A percentile compares a stretch with the other conserved stretches of the same genome.
Conservation (phyloP, 768 basidiomycete species). For the Multifurca ochricompacta region DNA sequence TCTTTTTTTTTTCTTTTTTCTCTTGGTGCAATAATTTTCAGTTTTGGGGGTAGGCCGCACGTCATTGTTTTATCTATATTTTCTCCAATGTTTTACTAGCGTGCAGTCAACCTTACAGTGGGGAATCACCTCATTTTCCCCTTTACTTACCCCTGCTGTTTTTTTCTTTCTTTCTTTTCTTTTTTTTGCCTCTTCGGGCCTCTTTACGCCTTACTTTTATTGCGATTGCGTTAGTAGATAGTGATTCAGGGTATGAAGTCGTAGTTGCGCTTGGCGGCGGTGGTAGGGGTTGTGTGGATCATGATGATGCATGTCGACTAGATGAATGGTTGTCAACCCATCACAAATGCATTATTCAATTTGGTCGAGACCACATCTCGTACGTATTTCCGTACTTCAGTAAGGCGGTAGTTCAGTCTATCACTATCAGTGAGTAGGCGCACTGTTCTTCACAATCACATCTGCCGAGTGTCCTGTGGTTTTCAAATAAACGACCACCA, state of each 20-base stretch:
- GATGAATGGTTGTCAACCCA: conserved; percentile 4
- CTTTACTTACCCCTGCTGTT: background rate
- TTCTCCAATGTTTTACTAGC: conserved; percentile 13
- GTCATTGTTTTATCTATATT: conserved; percentile 14
- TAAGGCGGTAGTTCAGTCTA: background rate
- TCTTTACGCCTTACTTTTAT: conserved; percentile 12
- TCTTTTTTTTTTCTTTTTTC: background rate
- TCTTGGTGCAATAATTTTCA: background rate
- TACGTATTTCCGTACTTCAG: background rate
- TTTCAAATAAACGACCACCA: too few species aligned
- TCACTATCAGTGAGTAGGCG: background rate
- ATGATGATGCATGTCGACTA: conserved; percentile 9
- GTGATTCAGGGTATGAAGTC: background rate
- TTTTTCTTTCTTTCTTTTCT: background rate
- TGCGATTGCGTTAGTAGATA: conserved; percentile 14
- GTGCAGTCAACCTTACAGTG: background rate
- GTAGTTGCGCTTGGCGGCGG: conserved; percentile 1
- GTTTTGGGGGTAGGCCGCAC: conserved; percentile 1
- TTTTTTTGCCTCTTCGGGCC: too few species aligned
- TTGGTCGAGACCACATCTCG: conserved; percentile 1
- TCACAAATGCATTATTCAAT: conserved; percentile 14
- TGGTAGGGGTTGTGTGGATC: background rate
- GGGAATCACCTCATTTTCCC: conserved; percentile 2
- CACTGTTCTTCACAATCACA: too few species aligned
- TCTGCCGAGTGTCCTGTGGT: too few species aligned